These are phyloP conservation scores for Nasturtium officinale DNA, from an alignment of 345 rosid genomes.

Conservation along the genomic window DNA sequence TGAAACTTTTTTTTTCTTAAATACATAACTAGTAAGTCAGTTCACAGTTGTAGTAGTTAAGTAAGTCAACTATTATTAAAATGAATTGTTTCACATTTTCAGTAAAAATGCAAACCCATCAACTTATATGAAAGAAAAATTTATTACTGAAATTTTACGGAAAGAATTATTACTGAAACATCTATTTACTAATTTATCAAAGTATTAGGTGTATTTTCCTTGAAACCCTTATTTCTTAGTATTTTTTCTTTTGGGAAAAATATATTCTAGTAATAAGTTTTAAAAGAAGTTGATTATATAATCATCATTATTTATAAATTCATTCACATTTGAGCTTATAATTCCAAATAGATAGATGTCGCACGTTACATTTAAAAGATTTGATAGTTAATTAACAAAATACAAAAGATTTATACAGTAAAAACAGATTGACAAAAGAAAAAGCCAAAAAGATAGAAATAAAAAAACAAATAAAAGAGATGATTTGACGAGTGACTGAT, in stretches of 20 bases:
- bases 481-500: slow-evolving; percentile 51
- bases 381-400: not conserved
- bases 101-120: not conserved
- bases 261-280: not conserved
- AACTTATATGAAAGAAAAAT: too few species aligned
- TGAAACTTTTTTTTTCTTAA: too few species aligned
- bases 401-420: not conserved
- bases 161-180: not conserved
- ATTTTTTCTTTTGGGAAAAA: too few species aligned
- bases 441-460: not conserved
- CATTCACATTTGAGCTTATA: not conserved
- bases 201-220: too few species aligned
- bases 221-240: too few species aligned
- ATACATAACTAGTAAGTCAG: too few species aligned
- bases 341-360: not conserved
- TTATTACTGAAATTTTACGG: too few species aligned
- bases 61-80: not conserved
- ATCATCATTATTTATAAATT: too few species aligned
- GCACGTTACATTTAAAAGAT: not conserved
- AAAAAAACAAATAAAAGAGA: not conserved
- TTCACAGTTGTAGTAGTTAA: not conserved
- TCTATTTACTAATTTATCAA: not conserved
- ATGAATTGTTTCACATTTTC: too few species aligned
- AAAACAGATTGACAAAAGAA: not conserved
- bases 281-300: not conserved